These are phyloP conservation scores for Klebsormidium nitens DNA, from an alignment of 139 green algal species.

Conservation along the genomic window DNA sequence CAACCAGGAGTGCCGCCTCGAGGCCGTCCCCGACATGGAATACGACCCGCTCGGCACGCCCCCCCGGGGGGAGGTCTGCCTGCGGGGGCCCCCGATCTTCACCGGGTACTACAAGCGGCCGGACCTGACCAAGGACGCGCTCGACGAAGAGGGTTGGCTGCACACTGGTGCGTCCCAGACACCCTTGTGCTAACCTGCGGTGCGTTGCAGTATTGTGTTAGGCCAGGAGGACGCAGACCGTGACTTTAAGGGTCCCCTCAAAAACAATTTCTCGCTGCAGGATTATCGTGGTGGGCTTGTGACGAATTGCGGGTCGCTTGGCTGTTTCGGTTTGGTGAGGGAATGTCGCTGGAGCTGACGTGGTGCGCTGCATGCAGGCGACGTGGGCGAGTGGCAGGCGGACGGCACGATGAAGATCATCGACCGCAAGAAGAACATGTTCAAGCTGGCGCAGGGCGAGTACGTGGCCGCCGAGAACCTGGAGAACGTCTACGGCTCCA, in stretches of 20 bases:
- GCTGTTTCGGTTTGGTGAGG: too few relatives aligned
- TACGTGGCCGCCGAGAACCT: slow-evolving; percentile 94
- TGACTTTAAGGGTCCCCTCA: too few relatives aligned
- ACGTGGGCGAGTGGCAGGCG: slow-evolving; percentile 11
- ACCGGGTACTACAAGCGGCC: slow-evolving; percentile 90
- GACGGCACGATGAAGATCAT: slow-evolving; percentile 77
- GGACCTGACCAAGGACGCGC: slow-evolving; percentile 64
- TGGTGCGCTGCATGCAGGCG: slow-evolving; percentile 17
- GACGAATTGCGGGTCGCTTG: too few relatives aligned
- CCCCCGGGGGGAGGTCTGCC: slow-evolving; percentile 75
- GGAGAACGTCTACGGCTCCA: slow-evolving; percentile 70
- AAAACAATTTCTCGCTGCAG: too few relatives aligned
- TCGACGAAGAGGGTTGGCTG: slow-evolving; percentile 89
- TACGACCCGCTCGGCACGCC: slow-evolving; percentile 76
- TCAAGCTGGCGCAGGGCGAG: slow-evolving; percentile 87
- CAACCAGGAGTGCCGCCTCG: slow-evolving; percentile 52
- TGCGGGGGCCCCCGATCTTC: slow-evolving; percentile 76
- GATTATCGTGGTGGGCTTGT: too few relatives aligned
- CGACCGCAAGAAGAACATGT: slow-evolving; percentile 94
- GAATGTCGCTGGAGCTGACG: too few relatives aligned
- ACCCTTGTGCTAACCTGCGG: too few relatives aligned
- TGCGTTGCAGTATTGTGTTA: too few relatives aligned
- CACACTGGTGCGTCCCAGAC: too few relatives aligned
- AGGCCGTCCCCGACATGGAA: slow-evolving; percentile 93
- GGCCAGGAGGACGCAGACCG: too few relatives aligned